phyloP scores from a whole-genome alignment of 331 rosid species.

The Spiraea crenata region DNA sequence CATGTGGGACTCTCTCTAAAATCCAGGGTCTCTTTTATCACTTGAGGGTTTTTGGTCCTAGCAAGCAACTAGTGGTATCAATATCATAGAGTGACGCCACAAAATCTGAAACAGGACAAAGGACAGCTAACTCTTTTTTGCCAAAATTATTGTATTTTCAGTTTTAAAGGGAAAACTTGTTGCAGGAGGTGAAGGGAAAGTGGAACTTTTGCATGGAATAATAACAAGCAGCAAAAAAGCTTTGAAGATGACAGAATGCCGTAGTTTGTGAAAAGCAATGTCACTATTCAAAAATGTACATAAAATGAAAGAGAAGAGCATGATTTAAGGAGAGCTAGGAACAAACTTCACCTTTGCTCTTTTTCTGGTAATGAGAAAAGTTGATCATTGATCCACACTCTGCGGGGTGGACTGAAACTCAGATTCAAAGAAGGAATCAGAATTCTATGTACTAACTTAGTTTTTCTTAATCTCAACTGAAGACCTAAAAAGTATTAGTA shows the following conservation, averaged over 20 bases:
- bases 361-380: background rate
- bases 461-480: background rate
- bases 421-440: too few relatives aligned
- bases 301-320: too few relatives aligned
- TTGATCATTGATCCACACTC: background rate
- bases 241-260: background rate
- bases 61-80: background rate
- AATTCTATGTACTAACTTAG: too few relatives aligned
- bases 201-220: constrained; percentile 19
- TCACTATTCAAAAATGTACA: background rate
- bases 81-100: constrained; percentile 10
- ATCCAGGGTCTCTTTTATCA: background rate
- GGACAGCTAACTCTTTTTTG: background rate
- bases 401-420: too few relatives aligned
- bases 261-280: background rate
- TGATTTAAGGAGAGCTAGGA: constrained; percentile 4
- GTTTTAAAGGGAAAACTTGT: background rate
- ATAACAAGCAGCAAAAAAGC: background rate
- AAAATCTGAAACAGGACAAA: constrained; percentile 6
- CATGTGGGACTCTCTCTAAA: background rate
- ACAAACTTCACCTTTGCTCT: background rate
- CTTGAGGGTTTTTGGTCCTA: background rate
- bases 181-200: background rate
- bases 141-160: background rate
- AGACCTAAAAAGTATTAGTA: background rate